Percentiles rank a stretch among this genome's conserved stretches.
Evolutionary conservation across 2,329 filamentous ascomycete genomes (phyloP).

Genomic region (Alternaria conjuncta): DNA sequence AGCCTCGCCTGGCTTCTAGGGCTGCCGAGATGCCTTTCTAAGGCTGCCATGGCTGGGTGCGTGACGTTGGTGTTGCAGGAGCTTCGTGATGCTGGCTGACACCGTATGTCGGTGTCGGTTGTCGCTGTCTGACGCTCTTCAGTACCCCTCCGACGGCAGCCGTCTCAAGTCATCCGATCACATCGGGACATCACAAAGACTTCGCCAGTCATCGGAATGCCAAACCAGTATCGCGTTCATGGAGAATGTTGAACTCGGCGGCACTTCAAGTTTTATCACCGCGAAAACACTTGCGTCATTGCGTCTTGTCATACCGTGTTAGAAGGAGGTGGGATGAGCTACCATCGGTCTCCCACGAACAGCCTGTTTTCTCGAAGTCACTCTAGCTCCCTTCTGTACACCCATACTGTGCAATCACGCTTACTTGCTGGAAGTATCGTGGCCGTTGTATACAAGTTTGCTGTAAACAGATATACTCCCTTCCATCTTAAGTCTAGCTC

Average conservation of each 20-base stretch:
- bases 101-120: neutral
- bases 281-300: neutral
- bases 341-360: neutral
- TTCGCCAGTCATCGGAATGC: neutral
- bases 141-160: neutral
- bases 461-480: neutral
- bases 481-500: neutral
- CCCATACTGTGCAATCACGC: neutral
- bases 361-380: neutral
- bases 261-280: neutral
- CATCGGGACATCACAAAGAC: neutral
- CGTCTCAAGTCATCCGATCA: neutral
- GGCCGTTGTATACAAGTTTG: neutral
- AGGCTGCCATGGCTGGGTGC: neutral
- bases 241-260: neutral
- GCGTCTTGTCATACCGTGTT: neutral
- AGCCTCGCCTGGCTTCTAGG: slow-evolving; percentile 10
- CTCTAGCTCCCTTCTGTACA: neutral
- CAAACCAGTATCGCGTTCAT: neutral
- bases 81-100: neutral
- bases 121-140: neutral
- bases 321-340: neutral
- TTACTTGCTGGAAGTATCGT: neutral
- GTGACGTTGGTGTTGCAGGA: slow-evolving; percentile 7
- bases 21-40: slow-evolving; percentile 10